These are phyloP conservation scores for Drechslerella dactyloides DNA, from an alignment of 2,329 filamentous ascomycete species.

Conservation along the genomic window DNA sequence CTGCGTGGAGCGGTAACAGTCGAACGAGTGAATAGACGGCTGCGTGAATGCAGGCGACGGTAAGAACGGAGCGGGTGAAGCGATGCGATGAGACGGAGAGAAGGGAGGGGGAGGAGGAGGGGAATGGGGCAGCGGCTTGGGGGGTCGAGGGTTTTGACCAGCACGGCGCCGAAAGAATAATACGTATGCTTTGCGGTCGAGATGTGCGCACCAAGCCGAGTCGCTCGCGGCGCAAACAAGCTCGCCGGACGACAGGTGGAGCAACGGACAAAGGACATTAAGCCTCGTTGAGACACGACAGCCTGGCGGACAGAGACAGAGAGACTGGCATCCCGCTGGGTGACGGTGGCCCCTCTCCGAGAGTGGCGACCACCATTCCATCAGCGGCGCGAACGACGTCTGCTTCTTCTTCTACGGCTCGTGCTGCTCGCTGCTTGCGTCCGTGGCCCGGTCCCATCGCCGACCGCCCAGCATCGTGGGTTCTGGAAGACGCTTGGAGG, in stretches of 20 bases:
- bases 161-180: too few relatives aligned
- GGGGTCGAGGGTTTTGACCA: too few relatives aligned
- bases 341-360: background rate
- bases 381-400: background rate
- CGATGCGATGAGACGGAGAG: constrained; percentile 15
- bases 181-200: too few relatives aligned
- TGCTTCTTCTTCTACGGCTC: background rate
- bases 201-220: too few relatives aligned
- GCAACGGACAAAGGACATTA: too few relatives aligned
- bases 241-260: too few relatives aligned
- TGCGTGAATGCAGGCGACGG: background rate
- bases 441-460: background rate
- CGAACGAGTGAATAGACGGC: constrained; percentile 7
- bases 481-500: background rate
- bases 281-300: too few relatives aligned
- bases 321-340: background rate
- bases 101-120: background rate
- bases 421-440: background rate
- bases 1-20: too few relatives aligned
- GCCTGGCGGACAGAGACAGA: too few relatives aligned
- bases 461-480: background rate
- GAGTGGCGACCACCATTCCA: background rate
- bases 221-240: too few relatives aligned
- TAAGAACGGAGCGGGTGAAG: constrained; percentile 9
- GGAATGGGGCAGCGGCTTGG: too few relatives aligned